Percentiles rank a stretch among this genome's conserved stretches.
Evolutionary conservation across 2,329 filamentous ascomycete genomes (phyloP).

Genomic region (Aspergillus alliaceus): DNA sequence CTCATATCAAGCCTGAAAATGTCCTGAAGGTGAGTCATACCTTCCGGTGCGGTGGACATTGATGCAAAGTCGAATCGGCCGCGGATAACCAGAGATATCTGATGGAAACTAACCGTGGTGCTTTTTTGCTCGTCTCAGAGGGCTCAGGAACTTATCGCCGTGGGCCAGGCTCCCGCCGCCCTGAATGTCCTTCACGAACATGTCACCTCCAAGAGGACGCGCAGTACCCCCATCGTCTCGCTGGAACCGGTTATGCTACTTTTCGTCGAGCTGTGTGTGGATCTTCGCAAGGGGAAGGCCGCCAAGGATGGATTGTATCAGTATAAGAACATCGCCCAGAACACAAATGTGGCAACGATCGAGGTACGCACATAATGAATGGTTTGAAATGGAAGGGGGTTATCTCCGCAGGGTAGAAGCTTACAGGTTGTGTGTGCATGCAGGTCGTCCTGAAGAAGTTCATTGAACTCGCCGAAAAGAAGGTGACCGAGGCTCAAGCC

Average conservation of each 20-base stretch:
- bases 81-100: background rate
- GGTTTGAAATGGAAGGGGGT: background rate
- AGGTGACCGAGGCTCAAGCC: slow-evolving; percentile 91
- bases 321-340: slow-evolving; percentile 99
- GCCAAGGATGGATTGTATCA: slow-evolving; percentile 99
- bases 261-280: slow-evolving; percentile 93
- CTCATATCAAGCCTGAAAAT: slow-evolving; percentile 98
- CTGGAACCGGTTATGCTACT: slow-evolving; percentile 98
- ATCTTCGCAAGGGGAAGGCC: slow-evolving; percentile 95
- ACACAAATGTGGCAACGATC: slow-evolving; percentile 97
- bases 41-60: background rate
- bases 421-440: slow-evolving; percentile 14
- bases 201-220: slow-evolving; percentile 96
- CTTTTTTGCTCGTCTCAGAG: slow-evolving; percentile 52
- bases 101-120: slow-evolving; percentile 16
- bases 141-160: slow-evolving; percentile 97
- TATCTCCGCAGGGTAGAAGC: slow-evolving; percentile 5
- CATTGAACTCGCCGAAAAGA: slow-evolving; percentile 93
- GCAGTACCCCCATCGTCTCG: slow-evolving; percentile 93
- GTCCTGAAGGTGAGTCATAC: slow-evolving; percentile 70
- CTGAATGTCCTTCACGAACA: slow-evolving; percentile 96
- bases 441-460: slow-evolving; percentile 94
- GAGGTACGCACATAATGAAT: slow-evolving; percentile 59
- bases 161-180: slow-evolving; percentile 88
- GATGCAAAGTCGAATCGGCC: background rate